phyloP scores from a whole-genome alignment of 257 asterid genomes.

The Nicotiana obtusifolia region DNA sequence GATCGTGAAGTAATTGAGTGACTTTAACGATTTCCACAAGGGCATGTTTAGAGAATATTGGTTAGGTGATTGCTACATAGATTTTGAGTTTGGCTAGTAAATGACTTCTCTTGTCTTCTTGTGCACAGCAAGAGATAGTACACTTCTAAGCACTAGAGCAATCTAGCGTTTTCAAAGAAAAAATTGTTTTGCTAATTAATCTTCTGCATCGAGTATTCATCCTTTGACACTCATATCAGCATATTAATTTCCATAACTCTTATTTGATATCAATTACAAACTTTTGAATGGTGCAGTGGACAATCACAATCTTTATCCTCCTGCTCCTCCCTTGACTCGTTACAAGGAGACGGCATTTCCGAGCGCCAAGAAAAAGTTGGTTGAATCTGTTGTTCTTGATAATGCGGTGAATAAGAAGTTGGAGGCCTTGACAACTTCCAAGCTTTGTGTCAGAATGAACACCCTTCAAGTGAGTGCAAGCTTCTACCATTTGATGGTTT shows the following conservation, averaged over 20 bases:
- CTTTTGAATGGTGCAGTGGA: conserved; percentile 55
- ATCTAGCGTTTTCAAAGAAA: neutral
- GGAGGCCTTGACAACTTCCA: conserved; percentile 69
- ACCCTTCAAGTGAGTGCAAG: conserved; percentile 73
- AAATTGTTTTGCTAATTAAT: neutral
- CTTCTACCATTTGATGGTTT: conserved; percentile 10
- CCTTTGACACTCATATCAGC: neutral
- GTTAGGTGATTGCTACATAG: neutral
- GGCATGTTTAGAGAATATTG: neutral
- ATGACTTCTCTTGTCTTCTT: neutral
- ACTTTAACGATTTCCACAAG: neutral
- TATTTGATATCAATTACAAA: conserved; percentile 15
- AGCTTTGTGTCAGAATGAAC: conserved; percentile 82
- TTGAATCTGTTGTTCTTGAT: conserved; percentile 50
- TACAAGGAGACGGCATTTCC: conserved; percentile 86
- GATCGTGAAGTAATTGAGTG: neutral
- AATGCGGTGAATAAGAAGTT: conserved; percentile 49
- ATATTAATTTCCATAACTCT: neutral
- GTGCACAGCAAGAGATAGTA: neutral
- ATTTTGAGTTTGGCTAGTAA: neutral
- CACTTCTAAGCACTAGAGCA: neutral
- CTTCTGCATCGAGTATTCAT: neutral
- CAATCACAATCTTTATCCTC: conserved; percentile 64
- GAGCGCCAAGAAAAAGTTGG: conserved; percentile 61
- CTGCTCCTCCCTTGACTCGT: conserved; percentile 88